Conservation (phyloP, 2,329 filamentous ascomycete genomes). For the Clarireedia homoeocarpa region DNA sequence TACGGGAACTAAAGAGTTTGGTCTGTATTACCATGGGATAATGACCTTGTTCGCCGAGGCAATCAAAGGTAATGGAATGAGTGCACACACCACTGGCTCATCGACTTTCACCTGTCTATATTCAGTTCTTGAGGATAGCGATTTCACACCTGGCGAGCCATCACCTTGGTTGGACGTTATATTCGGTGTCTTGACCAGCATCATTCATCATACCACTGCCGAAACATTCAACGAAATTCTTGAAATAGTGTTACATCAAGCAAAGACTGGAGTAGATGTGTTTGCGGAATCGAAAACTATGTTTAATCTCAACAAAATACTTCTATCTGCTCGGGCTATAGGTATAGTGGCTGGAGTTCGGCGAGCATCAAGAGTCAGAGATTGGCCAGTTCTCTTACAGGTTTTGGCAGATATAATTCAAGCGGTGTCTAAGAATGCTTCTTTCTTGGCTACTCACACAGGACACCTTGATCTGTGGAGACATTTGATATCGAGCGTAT, state of each 20-base stretch:
- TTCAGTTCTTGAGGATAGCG: conserved; percentile 36
- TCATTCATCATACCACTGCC: conserved; percentile 72
- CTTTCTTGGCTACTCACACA: conserved; percentile 20
- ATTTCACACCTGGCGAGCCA: conserved; percentile 36
- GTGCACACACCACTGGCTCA: conserved; percentile 51
- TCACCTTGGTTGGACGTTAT: conserved; percentile 55
- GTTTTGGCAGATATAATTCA: conserved; percentile 46
- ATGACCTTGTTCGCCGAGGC: conserved; percentile 91
- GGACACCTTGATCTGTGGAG: conserved; percentile 45
- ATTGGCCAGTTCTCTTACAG: conserved; percentile 62
- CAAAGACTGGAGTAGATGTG: conserved; percentile 31
- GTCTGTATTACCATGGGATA: conserved; percentile 74
- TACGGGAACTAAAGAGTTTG: conserved; percentile 47
- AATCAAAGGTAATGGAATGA: conserved; percentile 53
- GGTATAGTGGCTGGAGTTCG: conserved; percentile 70
- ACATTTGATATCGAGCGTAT: conserved; percentile 46
- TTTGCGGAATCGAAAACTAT: conserved; percentile 30
- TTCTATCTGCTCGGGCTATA: conserved; percentile 50
- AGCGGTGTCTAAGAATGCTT: conserved; percentile 35
- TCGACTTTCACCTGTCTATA: conserved; percentile 46
- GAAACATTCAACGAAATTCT: conserved; percentile 67
- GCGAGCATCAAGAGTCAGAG: conserved; percentile 63
- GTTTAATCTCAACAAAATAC: conserved; percentile 34
- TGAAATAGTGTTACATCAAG: conserved; percentile 49
- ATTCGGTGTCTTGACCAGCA: conserved; percentile 68